Base-by-base conservation (phyloP, 495 filamentous ascomycete species). In the Aspergillus cristatus region DNA sequence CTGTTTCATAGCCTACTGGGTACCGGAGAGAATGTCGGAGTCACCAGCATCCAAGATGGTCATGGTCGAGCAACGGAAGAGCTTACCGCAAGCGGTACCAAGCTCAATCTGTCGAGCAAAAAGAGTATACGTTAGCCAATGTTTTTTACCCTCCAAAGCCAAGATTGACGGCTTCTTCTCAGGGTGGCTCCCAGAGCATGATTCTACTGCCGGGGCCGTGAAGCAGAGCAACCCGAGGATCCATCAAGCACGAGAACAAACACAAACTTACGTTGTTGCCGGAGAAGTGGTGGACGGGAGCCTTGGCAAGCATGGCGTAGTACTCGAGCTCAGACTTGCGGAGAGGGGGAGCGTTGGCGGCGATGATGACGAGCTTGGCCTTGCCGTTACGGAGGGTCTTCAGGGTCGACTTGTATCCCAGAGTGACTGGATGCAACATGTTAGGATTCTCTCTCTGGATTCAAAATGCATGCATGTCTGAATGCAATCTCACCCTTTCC, bases 41-140 rank as follows among this genome's bases (percentile, higher is more conserved):
- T 97, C 91, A 82, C 91, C 91, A 65, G 86, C 88, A 68, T 96
- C 89, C 30, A 97, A 68, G 62, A 96, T 80, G 43, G 88, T 79
- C 86, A 97, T 93, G 58, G 87, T 93, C 37, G 81, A 83, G 76
- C 87, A 94, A 48, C 69, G 60, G 59, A 62, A 71, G 50, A 94
- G 79, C 67, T 93, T 93, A 67, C 87, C 87, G 67, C 83, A 86
- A 33, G 89, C 85, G 52, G 87, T 95, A 44, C 91, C 91, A 39
- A 98, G 74, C 68, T 97, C 89, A 62, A 96, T 94, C 89, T 96
- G 60, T 67, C 49, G 13, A 42, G 14, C 11, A 18, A 47, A 54
- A 43, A 60, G 67, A n/a, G 13, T 11, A 30, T 11, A 67, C 72
- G 67, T 76, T 58, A 66, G 56, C 58, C 53, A 58, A 28, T 40